Evolutionary conservation across 1,284 basidiomycete species (phyloP).

Genomic region (Kalmanozyma brasiliensis): DNA sequence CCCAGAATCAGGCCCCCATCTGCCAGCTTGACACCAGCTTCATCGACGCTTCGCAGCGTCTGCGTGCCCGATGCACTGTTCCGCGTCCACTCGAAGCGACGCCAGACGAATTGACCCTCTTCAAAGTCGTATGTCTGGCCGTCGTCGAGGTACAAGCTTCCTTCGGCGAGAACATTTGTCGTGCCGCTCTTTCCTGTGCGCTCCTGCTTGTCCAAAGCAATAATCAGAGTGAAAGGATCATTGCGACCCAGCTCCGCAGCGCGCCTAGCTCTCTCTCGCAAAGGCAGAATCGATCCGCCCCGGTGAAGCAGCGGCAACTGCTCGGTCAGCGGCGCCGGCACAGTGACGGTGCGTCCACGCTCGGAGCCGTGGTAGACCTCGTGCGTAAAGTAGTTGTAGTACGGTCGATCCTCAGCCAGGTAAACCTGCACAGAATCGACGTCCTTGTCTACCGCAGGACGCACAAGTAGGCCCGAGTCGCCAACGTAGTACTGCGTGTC

Average conservation of each 20-base stretch:
- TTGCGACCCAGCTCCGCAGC: slow-evolving; percentile 86
- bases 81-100: slow-evolving; percentile 51
- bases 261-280: slow-evolving; percentile 85
- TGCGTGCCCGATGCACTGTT: slow-evolving; percentile 21
- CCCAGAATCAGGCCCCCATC: slow-evolving; percentile 25
- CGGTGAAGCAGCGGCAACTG: slow-evolving; percentile 84
- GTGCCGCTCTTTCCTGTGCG: slow-evolving; percentile 18
- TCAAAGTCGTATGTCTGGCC: slow-evolving; percentile 85
- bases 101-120: slow-evolving; percentile 80
- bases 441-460: slow-evolving; percentile 85
- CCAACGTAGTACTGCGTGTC: slow-evolving; percentile 97
- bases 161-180: slow-evolving; percentile 71
- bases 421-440: slow-evolving; percentile 81
- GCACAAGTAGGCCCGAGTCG: slow-evolving; percentile 86
- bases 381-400: slow-evolving; percentile 87
- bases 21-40: slow-evolving; percentile 23
- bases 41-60: slow-evolving; percentile 37
- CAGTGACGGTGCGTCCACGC: slow-evolving; percentile 75
- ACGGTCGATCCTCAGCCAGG: slow-evolving; percentile 89
- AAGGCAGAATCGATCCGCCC: slow-evolving; percentile 89
- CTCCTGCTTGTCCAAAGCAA: slow-evolving; percentile 76
- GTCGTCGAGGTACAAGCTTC: slow-evolving; percentile 94
- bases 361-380: slow-evolving; percentile 74
- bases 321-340: slow-evolving; percentile 73
- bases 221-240: slow-evolving; percentile 91